Base-by-base conservation (phyloP, 352 stramenopile genomes). In the Phytophthora ramorum region DNA sequence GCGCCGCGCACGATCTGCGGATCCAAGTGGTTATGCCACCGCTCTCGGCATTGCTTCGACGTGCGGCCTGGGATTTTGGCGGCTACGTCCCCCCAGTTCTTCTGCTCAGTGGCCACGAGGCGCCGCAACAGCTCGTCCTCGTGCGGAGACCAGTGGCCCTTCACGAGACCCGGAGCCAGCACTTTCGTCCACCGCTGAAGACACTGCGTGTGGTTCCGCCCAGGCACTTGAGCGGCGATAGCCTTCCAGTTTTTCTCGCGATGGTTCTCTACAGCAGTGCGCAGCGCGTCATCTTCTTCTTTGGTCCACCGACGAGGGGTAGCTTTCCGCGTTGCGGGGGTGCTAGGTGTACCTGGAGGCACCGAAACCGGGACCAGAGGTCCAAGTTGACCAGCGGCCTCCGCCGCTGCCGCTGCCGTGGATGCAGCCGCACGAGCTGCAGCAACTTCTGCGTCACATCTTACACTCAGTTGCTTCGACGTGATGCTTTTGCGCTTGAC, bases 241-340 rank as follows among this genome's bases (percentile, higher is more conserved):
- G 90, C 88, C 56, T 97, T 97, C 92, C 92, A 98, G 67, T 97
- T 96, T 58, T 94, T 96, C 58, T 96, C 90, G 43, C 88, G 87
- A 46, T 96, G 84, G 67, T 89, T 92, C 53, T 92, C 77, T 6
- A 98, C 92, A 26, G 92, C 91, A 32, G 85, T 19, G 2, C 89
- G 80, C 28, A 98, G 72, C 13, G 87, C 83, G 14, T 97, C 87
- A 59, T 98, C 92, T 58, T 98, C 92, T 22, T 97, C 87, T 43
- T 90, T 86, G 7, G 82, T 96, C 91, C 92, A 98, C 10, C 86
- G 79, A 4, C 85, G 83, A 52, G 87, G 85, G 49, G 90, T 92
- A 12, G 86, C 82, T 67, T 94, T 95, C 30, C 85, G 79, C 14
- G 69, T 80, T 12, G 73, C 77, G 37, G 86, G 63, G 38, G 79